These are phyloP conservation scores for Suillus subluteus DNA, from an alignment of 768 basidiomycete species.

Conservation along the genomic window DNA sequence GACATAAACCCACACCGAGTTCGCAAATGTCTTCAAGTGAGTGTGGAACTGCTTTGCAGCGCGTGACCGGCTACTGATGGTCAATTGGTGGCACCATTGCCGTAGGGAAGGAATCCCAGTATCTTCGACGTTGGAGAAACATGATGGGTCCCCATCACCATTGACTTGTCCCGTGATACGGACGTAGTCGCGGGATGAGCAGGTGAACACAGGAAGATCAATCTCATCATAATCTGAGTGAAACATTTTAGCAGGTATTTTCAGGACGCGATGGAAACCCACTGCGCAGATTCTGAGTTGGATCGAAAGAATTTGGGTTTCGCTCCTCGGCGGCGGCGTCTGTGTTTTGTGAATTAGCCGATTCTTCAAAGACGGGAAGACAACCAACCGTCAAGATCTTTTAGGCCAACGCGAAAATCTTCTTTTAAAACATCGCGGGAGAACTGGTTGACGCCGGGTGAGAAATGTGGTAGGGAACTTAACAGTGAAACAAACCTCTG, in stretches of 20 bases:
- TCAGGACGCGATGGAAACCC: conserved; percentile 16
- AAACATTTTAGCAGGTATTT: not conserved
- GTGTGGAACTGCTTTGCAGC: conserved; percentile 46
- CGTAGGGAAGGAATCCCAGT: conserved; percentile 62
- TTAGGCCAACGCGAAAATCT: conserved; percentile 61
- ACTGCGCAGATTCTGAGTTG: conserved; percentile 53
- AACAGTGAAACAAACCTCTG: conserved; percentile 43
- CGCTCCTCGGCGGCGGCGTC: conserved; percentile 60
- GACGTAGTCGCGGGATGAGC: conserved; percentile 63
- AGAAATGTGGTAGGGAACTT: conserved; percentile 10
- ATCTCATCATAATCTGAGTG: conserved; percentile 58
- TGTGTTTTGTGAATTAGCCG: conserved; percentile 21
- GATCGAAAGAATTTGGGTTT: conserved; percentile 61
- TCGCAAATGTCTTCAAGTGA: conserved; percentile 53
- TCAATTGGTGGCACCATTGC: conserved; percentile 59
- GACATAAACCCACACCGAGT: conserved; percentile 51
- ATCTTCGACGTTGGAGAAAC: conserved; percentile 55
- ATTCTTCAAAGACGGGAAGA: not conserved
- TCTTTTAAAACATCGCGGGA: conserved; percentile 60
- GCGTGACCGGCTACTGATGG: conserved; percentile 54
- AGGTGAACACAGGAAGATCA: conserved; percentile 65
- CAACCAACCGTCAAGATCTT: conserved; percentile 57
- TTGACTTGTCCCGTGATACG: conserved; percentile 60
- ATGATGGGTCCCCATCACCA: conserved; percentile 60
- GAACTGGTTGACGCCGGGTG: conserved; percentile 38